phyloP scores from a whole-genome alignment of 2,329 filamentous ascomycete species.

The Fusarium equiseti region DNA sequence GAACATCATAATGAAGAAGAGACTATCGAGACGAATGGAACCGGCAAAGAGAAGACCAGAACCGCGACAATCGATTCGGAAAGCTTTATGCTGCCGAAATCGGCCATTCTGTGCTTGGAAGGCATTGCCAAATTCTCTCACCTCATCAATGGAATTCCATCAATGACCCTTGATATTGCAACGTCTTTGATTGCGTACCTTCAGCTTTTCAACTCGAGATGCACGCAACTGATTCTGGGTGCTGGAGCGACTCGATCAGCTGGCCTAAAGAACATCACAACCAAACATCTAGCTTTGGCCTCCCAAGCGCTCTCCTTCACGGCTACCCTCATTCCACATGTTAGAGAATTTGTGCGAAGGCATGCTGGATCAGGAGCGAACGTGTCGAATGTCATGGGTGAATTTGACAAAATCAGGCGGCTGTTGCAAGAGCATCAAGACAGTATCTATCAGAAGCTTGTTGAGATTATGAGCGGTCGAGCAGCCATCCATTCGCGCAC shows the following conservation, averaged over 20 bases:
- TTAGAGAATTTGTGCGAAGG: slow-evolving; percentile 90
- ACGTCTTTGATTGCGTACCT: slow-evolving; percentile 85
- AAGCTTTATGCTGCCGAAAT: slow-evolving; percentile 86
- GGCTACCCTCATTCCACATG: slow-evolving; percentile 86
- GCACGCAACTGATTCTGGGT: slow-evolving; percentile 95
- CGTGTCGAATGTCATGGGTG: slow-evolving; percentile 74
- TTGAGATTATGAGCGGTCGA: slow-evolving; percentile 89
- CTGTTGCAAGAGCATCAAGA: slow-evolving; percentile 90
- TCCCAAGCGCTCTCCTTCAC: slow-evolving; percentile 91
- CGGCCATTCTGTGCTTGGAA: slow-evolving; percentile 82
- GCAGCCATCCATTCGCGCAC: slow-evolving; percentile 79
- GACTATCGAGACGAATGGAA: slow-evolving; percentile 60
- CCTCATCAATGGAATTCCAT: slow-evolving; percentile 86
- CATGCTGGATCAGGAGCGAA: slow-evolving; percentile 69
- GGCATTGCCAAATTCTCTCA: slow-evolving; percentile 87
- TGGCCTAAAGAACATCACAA: slow-evolving; percentile 95
- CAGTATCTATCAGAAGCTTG: slow-evolving; percentile 90
- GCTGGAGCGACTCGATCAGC: slow-evolving; percentile 91
- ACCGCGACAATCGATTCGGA: slow-evolving; percentile 86
- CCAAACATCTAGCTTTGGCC: slow-evolving; percentile 91
- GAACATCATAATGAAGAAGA: slow-evolving; percentile 52
- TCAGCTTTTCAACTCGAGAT: slow-evolving; percentile 93
- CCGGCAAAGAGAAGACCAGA: slow-evolving; percentile 72
- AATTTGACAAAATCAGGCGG: slow-evolving; percentile 89
- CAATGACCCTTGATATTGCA: slow-evolving; percentile 87